Conservation (phyloP, 441 rosid genomes). For the Populus hybrid region DNA sequence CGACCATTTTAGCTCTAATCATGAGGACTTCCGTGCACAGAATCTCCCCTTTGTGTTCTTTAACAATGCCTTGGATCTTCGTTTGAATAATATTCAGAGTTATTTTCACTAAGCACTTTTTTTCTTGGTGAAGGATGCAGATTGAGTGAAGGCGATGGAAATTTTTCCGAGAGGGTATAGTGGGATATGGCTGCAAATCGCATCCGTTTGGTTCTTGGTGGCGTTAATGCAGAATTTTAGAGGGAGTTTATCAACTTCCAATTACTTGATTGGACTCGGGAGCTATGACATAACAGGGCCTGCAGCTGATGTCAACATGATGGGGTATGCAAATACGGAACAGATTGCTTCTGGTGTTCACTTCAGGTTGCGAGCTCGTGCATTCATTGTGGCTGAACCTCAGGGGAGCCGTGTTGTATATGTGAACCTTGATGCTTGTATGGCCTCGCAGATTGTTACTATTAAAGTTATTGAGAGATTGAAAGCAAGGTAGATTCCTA, state of each 20-base stretch:
- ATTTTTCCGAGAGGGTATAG: background rate
- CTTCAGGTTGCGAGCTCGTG: slow-evolving; percentile 84
- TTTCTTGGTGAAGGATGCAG: background rate
- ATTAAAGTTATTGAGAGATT: slow-evolving; percentile 87
- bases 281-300: slow-evolving; percentile 98
- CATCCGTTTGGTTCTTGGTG: background rate
- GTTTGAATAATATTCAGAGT: background rate
- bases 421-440: slow-evolving; percentile 94
- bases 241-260: slow-evolving; percentile 40
- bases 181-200: background rate
- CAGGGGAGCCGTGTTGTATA: slow-evolving; percentile 69
- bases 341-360: slow-evolving; percentile 85
- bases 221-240: background rate
- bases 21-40: no score
- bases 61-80: background rate
- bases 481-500: slow-evolving; percentile 61
- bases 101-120: background rate
- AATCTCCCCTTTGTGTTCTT: no score
- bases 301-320: slow-evolving; percentile 98
- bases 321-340: slow-evolving; percentile 88
- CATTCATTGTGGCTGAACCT: slow-evolving; percentile 79
- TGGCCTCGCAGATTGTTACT: slow-evolving; percentile 89
- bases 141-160: background rate
- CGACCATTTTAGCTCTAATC: no score
- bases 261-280: slow-evolving; percentile 83